Conservation (phyloP, 2,329 filamentous ascomycete genomes). For the Fusarium acutatum region DNA sequence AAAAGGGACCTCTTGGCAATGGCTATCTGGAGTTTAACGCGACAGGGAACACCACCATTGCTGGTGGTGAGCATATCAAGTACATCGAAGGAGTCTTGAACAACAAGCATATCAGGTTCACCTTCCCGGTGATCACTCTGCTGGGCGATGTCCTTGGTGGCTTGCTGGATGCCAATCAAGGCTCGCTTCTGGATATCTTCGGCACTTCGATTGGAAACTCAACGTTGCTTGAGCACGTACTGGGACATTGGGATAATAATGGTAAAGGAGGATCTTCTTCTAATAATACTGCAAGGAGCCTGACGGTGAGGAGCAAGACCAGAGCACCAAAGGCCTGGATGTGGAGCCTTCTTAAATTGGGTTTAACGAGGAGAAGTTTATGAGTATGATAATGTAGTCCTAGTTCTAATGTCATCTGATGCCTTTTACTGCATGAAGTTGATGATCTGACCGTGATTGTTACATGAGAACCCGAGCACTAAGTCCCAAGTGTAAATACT, state of each 20-base stretch:
- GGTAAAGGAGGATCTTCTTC: background rate
- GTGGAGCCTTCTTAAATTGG: conserved; percentile 18
- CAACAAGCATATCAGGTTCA: conserved; percentile 47
- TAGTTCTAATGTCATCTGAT: background rate
- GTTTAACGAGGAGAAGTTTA: conserved; percentile 5
- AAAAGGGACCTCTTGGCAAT: conserved; percentile 47
- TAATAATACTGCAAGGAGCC: background rate
- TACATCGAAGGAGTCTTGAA: conserved; percentile 57
- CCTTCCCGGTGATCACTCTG: conserved; percentile 50
- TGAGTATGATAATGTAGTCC: background rate
- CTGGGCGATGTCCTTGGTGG: conserved; percentile 50
- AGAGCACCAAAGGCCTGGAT: conserved; percentile 9
- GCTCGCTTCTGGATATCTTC: conserved; percentile 46
- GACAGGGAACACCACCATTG: conserved; percentile 52
- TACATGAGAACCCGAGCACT: background rate
- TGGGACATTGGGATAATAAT: conserved; percentile 47
- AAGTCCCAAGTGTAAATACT: background rate
- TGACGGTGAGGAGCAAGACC: background rate
- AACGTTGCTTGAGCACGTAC: conserved; percentile 49
- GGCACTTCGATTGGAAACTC: conserved; percentile 51
- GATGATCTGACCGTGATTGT: too few species aligned
- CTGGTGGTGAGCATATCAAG: conserved; percentile 53
- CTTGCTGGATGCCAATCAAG: conserved; percentile 42
- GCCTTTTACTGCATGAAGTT: background rate
- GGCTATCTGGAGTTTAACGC: conserved; percentile 54